These are phyloP conservation scores for Trapa incisa DNA, from an alignment of 345 rosid genomes.

Conservation along the genomic window DNA sequence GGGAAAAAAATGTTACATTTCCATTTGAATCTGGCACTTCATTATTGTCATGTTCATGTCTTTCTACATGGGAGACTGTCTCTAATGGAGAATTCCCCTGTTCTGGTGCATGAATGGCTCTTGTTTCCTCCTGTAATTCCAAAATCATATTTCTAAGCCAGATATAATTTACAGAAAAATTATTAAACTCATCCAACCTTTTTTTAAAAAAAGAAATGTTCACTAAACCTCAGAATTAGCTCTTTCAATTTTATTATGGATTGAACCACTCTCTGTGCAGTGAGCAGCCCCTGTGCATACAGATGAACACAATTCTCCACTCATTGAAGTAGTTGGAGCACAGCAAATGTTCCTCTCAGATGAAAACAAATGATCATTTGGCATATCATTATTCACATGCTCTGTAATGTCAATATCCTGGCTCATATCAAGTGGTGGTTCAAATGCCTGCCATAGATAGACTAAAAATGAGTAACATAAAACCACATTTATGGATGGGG, in stretches of 20 bases:
- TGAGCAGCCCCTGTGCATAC: conserved; percentile 13
- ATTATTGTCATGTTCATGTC: conserved; percentile 19
- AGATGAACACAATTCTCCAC: conserved; percentile 28
- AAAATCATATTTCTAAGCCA: conserved; percentile 29
- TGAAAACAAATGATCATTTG: conserved; percentile 28
- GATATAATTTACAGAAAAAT: conserved; percentile 15
- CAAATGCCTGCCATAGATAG: conserved; percentile 68
- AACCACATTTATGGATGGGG: not conserved
- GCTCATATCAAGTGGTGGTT: conserved; percentile 95
- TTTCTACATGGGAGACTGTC: conserved; percentile 16
- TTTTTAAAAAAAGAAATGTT: not conserved
- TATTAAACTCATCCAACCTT: not conserved
- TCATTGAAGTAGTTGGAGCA: conserved; percentile 25
- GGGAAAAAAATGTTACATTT: conserved; percentile 32
- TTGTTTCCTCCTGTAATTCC: conserved; percentile 48
- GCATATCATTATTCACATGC: conserved; percentile 30
- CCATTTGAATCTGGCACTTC: conserved; percentile 30
- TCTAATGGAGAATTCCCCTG: conserved; percentile 6
- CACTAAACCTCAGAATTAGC: conserved; percentile 22
- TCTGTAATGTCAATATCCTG: conserved; percentile 43
- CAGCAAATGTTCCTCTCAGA: conserved; percentile 34
- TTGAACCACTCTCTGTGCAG: conserved; percentile 17
- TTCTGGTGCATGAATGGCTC: conserved; percentile 10
- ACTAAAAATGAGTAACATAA: not conserved
- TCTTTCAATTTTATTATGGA: conserved; percentile 14